A percentile compares a stretch with the other conserved stretches of the same genome.
These are phyloP conservation scores for Plantago major DNA, from an alignment of 257 asterid species.

Conservation along the genomic window DNA sequence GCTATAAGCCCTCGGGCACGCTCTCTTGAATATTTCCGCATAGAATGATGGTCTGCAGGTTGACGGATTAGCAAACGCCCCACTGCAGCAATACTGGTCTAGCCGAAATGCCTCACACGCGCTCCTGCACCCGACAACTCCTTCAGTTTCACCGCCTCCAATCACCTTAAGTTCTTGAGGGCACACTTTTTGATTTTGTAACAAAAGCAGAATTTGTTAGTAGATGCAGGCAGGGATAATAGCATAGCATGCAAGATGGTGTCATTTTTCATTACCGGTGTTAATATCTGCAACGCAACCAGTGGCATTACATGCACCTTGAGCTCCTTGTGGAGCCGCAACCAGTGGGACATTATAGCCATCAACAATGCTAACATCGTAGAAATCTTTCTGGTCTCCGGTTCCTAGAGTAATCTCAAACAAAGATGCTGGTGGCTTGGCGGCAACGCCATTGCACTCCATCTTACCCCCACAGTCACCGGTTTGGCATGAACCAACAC, in stretches of 20 bases:
- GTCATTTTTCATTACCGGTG: constrained; percentile 36
- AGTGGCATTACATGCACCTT: constrained; percentile 60
- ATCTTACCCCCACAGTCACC: constrained; percentile 82
- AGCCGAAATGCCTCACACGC: constrained; percentile 77
- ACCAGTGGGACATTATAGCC: constrained; percentile 74
- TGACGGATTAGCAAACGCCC: constrained; percentile 70
- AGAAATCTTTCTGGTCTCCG: constrained; percentile 63
- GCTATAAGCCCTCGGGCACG: constrained; percentile 70
- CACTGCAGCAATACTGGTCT: constrained; percentile 80
- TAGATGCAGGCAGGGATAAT: background rate
- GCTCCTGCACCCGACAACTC: constrained; percentile 82
- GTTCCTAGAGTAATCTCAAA: constrained; percentile 82
- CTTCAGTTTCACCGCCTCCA: constrained; percentile 41
- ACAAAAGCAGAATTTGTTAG: background rate
- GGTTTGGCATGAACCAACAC: constrained; percentile 59
- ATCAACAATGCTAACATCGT: constrained; percentile 74
- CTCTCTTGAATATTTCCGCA: constrained; percentile 58
- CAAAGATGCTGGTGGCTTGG: constrained; percentile 61
- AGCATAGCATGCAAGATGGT: background rate
- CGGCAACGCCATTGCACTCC: constrained; percentile 69
- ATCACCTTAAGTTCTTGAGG: constrained; percentile 82
- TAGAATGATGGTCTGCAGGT: constrained; percentile 76
- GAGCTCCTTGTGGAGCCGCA: constrained; percentile 46
- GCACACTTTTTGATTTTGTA: constrained; percentile 49
- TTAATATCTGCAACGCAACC: constrained; percentile 67